Conservation (phyloP, 192 early-diverging fungal genomes). For the Coemansia umbellata region DNA sequence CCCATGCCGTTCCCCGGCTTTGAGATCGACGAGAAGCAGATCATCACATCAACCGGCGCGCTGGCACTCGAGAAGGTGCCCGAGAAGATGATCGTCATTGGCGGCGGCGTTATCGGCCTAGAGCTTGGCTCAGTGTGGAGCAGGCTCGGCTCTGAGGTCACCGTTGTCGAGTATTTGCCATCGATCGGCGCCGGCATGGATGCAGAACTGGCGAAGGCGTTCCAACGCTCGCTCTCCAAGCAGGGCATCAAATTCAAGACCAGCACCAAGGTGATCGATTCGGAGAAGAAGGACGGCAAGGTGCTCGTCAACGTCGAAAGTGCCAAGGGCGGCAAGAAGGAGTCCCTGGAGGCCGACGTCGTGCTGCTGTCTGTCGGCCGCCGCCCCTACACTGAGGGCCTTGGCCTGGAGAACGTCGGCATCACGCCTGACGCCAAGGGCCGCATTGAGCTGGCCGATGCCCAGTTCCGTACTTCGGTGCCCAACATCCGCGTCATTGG, state of each 20-base stretch:
- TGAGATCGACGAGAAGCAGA: constrained; percentile 91
- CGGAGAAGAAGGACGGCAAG: constrained; percentile 79
- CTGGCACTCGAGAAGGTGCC: constrained; percentile 90
- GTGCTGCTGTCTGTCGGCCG: constrained; percentile 93
- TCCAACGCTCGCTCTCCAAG: constrained; percentile 89
- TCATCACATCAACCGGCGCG: constrained; percentile 97
- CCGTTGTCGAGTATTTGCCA: constrained; percentile 91
- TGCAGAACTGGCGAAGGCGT: constrained; percentile 84
- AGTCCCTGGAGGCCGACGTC: constrained; percentile 86
- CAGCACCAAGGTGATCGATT: constrained; percentile 90
- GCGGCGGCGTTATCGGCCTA: constrained; percentile 98
- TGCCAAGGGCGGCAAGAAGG: constrained; percentile 73
- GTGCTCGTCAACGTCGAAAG: constrained; percentile 90
- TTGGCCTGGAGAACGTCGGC: constrained; percentile 90
- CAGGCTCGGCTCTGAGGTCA: constrained; percentile 90
- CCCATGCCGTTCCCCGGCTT: constrained; percentile 90
- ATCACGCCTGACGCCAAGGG: constrained; percentile 84
- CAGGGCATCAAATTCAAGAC: constrained; percentile 99
- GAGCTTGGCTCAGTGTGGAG: constrained; percentile 98
- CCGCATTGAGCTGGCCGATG: constrained; percentile 78
- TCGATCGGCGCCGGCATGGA: constrained; percentile 98
- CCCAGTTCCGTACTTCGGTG: constrained; percentile 74
- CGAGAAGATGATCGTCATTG: constrained; percentile 98
- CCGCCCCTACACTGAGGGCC: constrained; percentile 87
- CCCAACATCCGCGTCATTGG: constrained; percentile 91